These are phyloP conservation scores for Chrysosporium keratinophilum DNA, from an alignment of 2,329 filamentous ascomycete genomes.

Conservation along the genomic window DNA sequence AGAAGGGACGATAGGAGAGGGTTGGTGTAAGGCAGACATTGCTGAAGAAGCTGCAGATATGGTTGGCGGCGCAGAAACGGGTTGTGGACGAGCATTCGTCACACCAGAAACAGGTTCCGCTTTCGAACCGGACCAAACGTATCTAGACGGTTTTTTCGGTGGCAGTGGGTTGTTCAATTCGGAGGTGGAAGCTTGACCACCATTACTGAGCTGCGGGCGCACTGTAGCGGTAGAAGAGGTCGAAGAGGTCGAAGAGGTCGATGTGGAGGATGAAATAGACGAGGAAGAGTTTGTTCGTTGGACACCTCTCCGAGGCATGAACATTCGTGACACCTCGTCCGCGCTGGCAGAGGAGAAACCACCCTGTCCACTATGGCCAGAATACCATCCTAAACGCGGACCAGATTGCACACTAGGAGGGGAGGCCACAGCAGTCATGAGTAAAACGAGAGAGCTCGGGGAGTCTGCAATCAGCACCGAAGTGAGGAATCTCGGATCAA, in stretches of 20 bases:
- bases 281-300: constrained; percentile 87
- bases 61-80: constrained; percentile 48
- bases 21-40: constrained; percentile 54
- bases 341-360: constrained; percentile 61
- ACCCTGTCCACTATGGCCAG: constrained; percentile 48
- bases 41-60: constrained; percentile 51
- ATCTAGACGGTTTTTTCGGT: constrained; percentile 41
- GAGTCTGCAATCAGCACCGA: constrained; percentile 1
- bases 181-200: constrained; percentile 27
- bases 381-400: constrained; percentile 52
- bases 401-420: constrained; percentile 53
- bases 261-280: constrained; percentile 56
- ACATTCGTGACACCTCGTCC: constrained; percentile 79
- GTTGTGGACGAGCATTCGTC: constrained; percentile 51
- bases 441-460: constrained; percentile 12
- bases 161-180: constrained; percentile 33
- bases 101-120: constrained; percentile 55
- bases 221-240: constrained; percentile 41
- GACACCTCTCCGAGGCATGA: constrained; percentile 76
- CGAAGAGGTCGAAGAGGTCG: constrained; percentile 49
- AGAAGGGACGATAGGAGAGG: constrained; percentile 53
- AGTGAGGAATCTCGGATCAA: background rate
- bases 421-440: constrained; percentile 58
- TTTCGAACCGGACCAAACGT: constrained; percentile 56
- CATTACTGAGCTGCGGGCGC: constrained; percentile 28